Evolutionary conservation across 2,329 filamentous ascomycete genomes (phyloP).

Genomic region (Stemphylium vesicarium): DNA sequence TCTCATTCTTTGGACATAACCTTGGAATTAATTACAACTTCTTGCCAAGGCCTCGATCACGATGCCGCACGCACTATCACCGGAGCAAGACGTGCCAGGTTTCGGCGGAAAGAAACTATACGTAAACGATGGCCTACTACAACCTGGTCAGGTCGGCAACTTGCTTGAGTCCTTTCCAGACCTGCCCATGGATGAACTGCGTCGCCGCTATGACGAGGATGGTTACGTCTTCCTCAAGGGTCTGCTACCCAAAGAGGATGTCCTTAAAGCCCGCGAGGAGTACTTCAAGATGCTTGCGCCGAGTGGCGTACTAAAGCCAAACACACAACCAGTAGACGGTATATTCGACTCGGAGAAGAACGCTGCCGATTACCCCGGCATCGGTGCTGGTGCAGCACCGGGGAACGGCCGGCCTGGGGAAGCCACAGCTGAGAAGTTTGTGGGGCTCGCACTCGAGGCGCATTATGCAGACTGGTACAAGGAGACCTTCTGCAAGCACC

Average conservation of each 20-base stretch:
- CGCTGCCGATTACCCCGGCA: constrained; percentile 57
- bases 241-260: constrained; percentile 60
- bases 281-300: constrained; percentile 63
- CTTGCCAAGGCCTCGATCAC: background rate
- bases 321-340: constrained; percentile 59
- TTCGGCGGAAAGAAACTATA: constrained; percentile 43
- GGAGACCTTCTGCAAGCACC: constrained; percentile 62
- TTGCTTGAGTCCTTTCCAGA: constrained; percentile 53
- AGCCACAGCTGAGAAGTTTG: constrained; percentile 53
- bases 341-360: constrained; percentile 58
- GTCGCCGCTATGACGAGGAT: constrained; percentile 55
- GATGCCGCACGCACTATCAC: constrained; percentile 45
- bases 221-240: constrained; percentile 65
- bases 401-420: constrained; percentile 55
- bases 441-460: constrained; percentile 60
- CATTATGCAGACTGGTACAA: constrained; percentile 56
- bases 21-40: background rate
- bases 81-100: constrained; percentile 30
- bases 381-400: constrained; percentile 58
- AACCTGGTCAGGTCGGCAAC: constrained; percentile 52
- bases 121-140: constrained; percentile 57
- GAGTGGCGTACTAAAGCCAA: constrained; percentile 63
- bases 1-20: background rate
- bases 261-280: constrained; percentile 57
- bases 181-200: constrained; percentile 57